Evolutionary conservation across 495 filamentous ascomycete genomes (phyloP).

Genomic region (Hypoxylon rickii): DNA sequence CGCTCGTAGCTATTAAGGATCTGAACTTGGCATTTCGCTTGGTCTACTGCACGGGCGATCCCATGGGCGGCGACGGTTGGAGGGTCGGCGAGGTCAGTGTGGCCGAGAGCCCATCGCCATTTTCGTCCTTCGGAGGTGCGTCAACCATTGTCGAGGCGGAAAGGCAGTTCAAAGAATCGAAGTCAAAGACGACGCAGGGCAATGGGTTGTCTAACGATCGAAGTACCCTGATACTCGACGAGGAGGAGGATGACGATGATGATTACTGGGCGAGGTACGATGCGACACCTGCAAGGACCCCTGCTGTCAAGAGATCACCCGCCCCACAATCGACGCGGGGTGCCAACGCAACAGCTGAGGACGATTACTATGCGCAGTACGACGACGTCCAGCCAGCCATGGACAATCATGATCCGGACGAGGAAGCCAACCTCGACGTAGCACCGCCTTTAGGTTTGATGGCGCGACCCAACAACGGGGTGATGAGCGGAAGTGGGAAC

Average conservation of each 20-base stretch:
- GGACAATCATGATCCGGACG: constrained; percentile 83
- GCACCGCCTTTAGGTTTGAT: constrained; percentile 45
- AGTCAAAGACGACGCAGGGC: constrained; percentile 19
- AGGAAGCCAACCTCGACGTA: constrained; percentile 50
- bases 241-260: constrained; percentile 78
- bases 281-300: constrained; percentile 77
- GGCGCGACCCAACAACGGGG: constrained; percentile 19
- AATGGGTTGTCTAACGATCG: constrained; percentile 18
- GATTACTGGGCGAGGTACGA: constrained; percentile 97
- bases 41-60: constrained; percentile 62
- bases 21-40: constrained; percentile 58
- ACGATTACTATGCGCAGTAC: constrained; percentile 87
- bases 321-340: constrained; percentile 51
- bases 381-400: constrained; percentile 85
- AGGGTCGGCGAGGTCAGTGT: constrained; percentile 78
- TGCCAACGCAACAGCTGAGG: constrained; percentile 56
- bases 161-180: constrained; percentile 42
- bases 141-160: constrained; percentile 50
- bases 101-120: constrained; percentile 51
- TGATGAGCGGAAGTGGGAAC: constrained; percentile 23
- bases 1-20: constrained; percentile 61
- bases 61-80: constrained; percentile 77
- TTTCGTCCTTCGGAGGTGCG: constrained; percentile 46
- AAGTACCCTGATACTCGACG: constrained; percentile 37
- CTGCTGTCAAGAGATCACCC: constrained; percentile 65